Evolutionary conservation across 352 stramenopile species (phyloP), one percentile per base, ranked within the genome.

Genomic region (Phytophthora tentaculata): DNA sequence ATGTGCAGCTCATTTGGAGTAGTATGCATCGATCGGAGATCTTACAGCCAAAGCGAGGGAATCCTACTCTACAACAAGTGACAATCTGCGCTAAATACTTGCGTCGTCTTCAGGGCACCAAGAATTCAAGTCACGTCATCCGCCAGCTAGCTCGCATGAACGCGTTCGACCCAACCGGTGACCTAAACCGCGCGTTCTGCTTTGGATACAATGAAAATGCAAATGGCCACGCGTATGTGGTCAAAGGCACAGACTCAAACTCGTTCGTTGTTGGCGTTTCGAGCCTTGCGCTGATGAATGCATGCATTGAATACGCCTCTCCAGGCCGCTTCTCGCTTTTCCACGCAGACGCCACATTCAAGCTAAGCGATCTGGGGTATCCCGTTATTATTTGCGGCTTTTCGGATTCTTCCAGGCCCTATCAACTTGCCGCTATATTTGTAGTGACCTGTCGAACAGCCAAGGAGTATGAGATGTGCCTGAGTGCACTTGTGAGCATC

Each of bases 341-440:
- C 26, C 35, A 64, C 12, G 47, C 35, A 4, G 48, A 57, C 37
- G 48, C 57, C 6, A 64, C 57, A 6, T 64, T 57, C 6, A 56
- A 56, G 28, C 45, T 53, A 17, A 70, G 54, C 7, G 61, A 64
- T 14, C 17, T 60, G 0, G 35, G 35, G 0, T 64, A 64, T 57
- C 54, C 53, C 23, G 53, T 61, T 2, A 64, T 64, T 47, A 64
- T 35, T 2, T 64, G 54, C n/a, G 53, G 62, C 7, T 70, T 64
- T 17, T 64, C 62, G 8, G 37, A 70, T 41, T 37, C 45, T 3
- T 22, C 39, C 6, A 23, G 61, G 19, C 23, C 26, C 12, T 62
- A 63, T 14, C 61, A 69, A 10, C 45, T 69, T 16, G 54, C 53
- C 13, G 54, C 48, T 7, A 64, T 70, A 13, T 64, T 70, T 41